Base-by-base conservation (phyloP, 2,329 filamentous ascomycete genomes). In the Penicillium sclerotiorum region DNA sequence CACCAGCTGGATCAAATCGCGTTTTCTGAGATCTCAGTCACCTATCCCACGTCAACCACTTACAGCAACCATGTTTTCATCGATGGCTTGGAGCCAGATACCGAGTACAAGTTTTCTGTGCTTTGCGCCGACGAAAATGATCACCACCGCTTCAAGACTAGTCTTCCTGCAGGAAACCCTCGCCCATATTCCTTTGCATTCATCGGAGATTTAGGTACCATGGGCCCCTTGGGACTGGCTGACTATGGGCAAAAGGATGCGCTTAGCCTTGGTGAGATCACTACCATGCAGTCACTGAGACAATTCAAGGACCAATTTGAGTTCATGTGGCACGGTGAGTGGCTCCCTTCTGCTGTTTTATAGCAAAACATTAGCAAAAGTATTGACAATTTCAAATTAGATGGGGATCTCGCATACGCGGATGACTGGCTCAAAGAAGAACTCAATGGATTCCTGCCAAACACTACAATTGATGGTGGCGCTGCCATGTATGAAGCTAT, bases 101-200 rank as follows among this genome's bases (percentile, higher is more conserved):
- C 62, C 4, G 35, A 49, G 13, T 65, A 65, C 45, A 63, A 57
- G 41, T 64, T 63, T 32, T 45, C 45, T 13, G 58, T 57, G n/a
- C 39, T 53, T 11, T 36, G 38, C 21, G 45, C 50, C 15, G 57
- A 60, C 11, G 30, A 37, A 18, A 49, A 36, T 9, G 32, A 47
- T 23, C 48, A 47, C 3, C 61, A 61, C 41, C 53, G 25, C 27
- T 59, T 64, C 52, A 58, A 48, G 25, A 64, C 59, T 30, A 52
- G 48, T 22, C 49, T 57, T 28, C 39, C 32, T 4, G 41, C 52
- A 18, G 60, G 60, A 27, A 55, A 63, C 39, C 48, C 47, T 13
- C 61, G 55, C 1, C 55, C 60, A 11, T 63, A 53, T 44, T 44
- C 55, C 5, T 47, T 63, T 25, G 58, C 59, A 4, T 47, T 49